These are phyloP conservation scores for Mortierella polycephala DNA, from an alignment of 371 early-diverging fungal genomes.

Conservation along the genomic window DNA sequence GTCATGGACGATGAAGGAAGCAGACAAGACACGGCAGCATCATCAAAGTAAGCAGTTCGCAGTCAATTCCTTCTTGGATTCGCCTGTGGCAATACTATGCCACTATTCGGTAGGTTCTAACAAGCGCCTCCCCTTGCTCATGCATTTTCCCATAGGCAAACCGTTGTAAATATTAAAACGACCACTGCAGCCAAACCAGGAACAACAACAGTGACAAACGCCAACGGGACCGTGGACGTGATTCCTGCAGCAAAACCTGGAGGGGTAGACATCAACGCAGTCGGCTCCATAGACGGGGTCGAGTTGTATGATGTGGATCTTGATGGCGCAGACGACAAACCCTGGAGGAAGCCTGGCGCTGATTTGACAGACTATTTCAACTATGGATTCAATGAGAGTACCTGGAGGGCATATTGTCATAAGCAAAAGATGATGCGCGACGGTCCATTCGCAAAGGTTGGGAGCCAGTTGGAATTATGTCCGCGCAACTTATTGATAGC, in stretches of 20 bases:
- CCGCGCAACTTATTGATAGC: too few relatives aligned
- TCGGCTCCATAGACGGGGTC: conserved; percentile 82
- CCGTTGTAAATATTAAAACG: conserved; percentile 73
- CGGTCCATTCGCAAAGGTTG: conserved; percentile 37
- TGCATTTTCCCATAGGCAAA: conserved; percentile 28
- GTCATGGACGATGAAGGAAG: conserved; percentile 67
- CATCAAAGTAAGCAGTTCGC: conserved; percentile 17
- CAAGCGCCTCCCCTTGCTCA: background rate
- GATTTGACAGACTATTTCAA: conserved; percentile 99
- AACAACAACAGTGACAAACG: conserved; percentile 43
- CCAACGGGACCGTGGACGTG: conserved; percentile 42
- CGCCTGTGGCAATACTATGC: background rate
- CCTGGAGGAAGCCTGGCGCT: conserved; percentile 98
- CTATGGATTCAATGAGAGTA: conserved; percentile 96
- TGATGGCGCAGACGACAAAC: conserved; percentile 93
- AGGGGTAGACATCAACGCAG: conserved; percentile 76
- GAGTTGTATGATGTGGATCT: conserved; percentile 89
- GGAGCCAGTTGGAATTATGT: too few relatives aligned
- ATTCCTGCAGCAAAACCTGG: conserved; percentile 57
- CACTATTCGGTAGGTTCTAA: background rate
- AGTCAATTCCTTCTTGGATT: background rate
- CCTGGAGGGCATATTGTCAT: conserved; percentile 92
- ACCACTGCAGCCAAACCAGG: conserved; percentile 43
- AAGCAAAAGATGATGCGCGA: conserved; percentile 91
- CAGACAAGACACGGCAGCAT: conserved; percentile 14